Evolutionary conservation across 1,139 yeast genomes (phyloP).

Genomic region (Kodamaea plutei): DNA sequence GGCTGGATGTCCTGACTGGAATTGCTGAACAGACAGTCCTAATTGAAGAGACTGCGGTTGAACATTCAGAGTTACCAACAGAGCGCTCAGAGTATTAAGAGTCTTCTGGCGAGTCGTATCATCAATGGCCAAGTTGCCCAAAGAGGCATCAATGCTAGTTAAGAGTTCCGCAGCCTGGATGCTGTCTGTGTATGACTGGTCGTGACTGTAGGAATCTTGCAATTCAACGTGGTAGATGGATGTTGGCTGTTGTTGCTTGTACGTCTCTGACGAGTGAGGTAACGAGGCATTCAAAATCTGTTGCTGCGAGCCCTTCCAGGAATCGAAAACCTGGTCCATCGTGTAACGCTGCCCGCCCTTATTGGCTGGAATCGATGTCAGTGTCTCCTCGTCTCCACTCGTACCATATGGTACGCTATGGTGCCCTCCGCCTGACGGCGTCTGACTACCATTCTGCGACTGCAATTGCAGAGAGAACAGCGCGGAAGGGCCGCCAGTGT

Average conservation of each 20-base stretch:
- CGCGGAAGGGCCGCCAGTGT: conserved; percentile 1
- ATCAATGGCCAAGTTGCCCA: neutral
- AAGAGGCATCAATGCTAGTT: neutral
- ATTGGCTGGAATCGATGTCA: conserved; percentile 32
- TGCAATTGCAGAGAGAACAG: too few relatives aligned
- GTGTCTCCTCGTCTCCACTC: conserved; percentile 3
- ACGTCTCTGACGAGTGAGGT: conserved; percentile 28
- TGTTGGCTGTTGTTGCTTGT: conserved; percentile 26
- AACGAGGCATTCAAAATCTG: conserved; percentile 23
- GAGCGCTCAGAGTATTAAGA: too few relatives aligned
- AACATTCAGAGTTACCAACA: too few relatives aligned
- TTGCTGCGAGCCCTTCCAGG: conserved; percentile 47
- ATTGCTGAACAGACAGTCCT: too few relatives aligned
- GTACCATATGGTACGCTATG: conserved; percentile 1
- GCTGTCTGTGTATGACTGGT: too few relatives aligned
- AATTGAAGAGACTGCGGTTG: too few relatives aligned
- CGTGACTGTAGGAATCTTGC: too few relatives aligned
- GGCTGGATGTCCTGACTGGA: neutral
- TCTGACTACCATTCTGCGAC: conserved; percentile 1
- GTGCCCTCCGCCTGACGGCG: conserved; percentile 4
- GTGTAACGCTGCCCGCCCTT: conserved; percentile 40
- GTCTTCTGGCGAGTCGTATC: too few relatives aligned
- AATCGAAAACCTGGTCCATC: conserved; percentile 50
- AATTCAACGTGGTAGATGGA: conserved; percentile 38
- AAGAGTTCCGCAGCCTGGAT: too few relatives aligned